phyloP scores from a whole-genome alignment of 2,329 filamentous ascomycete species.

The Aschersonia sp. region DNA sequence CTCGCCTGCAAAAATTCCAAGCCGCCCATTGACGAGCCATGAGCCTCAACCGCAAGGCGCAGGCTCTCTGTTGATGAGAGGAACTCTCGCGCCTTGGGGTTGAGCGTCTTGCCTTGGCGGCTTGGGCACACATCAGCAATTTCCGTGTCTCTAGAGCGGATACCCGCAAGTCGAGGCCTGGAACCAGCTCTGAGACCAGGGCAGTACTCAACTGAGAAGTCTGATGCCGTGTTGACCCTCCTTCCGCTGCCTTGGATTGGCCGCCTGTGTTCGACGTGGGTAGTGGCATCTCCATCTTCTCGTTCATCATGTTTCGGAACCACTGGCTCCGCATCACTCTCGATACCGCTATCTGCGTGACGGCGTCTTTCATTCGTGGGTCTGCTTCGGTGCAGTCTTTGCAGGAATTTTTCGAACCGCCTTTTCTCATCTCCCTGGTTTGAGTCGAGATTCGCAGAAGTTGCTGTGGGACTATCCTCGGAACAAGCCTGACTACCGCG shows the following conservation, averaged over 20 bases:
- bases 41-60: not conserved
- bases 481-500: not conserved
- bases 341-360: conserved; percentile 1
- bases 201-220: conserved; percentile 3
- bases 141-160: not conserved
- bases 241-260: conserved; percentile 2
- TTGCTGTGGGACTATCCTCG: not conserved
- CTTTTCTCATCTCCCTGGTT: not conserved
- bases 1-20: not conserved
- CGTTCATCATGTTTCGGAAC: not conserved
- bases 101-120: conserved; percentile 2
- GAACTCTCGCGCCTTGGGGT: conserved; percentile 8
- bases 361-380: not conserved
- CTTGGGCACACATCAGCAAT: not conserved
- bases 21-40: not conserved
- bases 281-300: not conserved
- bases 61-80: conserved; percentile 2
- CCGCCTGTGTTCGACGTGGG: not conserved
- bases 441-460: not conserved
- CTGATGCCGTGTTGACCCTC: conserved; percentile 6
- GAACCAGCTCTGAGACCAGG: not conserved
- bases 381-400: conserved; percentile 10
- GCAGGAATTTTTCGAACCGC: conserved; percentile 12
- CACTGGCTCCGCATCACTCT: not conserved
- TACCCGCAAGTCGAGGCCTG: not conserved